These are phyloP conservation scores for Monosporascus sp. DNA, from an alignment of 2,329 filamentous ascomycete species.

Conservation along the genomic window DNA sequence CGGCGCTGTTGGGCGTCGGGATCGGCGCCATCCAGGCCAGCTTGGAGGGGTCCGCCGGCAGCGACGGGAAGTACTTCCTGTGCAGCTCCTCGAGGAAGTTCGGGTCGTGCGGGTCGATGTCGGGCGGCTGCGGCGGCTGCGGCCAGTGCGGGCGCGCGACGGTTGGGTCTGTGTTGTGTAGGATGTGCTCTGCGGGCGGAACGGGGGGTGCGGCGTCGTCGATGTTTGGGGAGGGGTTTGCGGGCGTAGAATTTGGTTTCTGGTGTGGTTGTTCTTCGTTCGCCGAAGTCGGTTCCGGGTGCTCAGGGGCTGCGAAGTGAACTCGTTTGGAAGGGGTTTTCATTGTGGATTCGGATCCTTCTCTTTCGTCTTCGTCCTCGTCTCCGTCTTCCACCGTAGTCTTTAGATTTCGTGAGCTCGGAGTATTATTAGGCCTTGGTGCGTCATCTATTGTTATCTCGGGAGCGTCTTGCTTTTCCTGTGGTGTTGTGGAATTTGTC, in stretches of 20 bases:
- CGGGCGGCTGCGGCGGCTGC: slow-evolving; percentile 48
- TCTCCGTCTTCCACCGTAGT: slow-evolving; percentile 14
- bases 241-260: neutral
- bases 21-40: slow-evolving; percentile 85
- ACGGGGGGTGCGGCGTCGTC: slow-evolving; percentile 17
- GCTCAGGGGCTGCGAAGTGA: neutral
- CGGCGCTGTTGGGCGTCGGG: slow-evolving; percentile 57
- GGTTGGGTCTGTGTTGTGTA: slow-evolving; percentile 1
- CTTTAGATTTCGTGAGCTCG: slow-evolving; percentile 5
- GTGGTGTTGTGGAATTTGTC: slow-evolving; percentile 3
- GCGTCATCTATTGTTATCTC: slow-evolving; percentile 21
- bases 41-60: slow-evolving; percentile 77
- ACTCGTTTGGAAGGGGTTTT: neutral
- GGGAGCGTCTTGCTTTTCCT: slow-evolving; percentile 6
- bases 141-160: slow-evolving; percentile 55
- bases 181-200: slow-evolving; percentile 13
- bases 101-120: slow-evolving; percentile 77
- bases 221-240: slow-evolving; percentile 23
- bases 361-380: slow-evolving; percentile 9
- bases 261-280: neutral
- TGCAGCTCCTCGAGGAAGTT: slow-evolving; percentile 82
- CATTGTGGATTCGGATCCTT: slow-evolving; percentile 1
- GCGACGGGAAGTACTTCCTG: slow-evolving; percentile 86
- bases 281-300: neutral
- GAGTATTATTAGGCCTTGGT: slow-evolving; percentile 1